Evolutionary conservation across 2,329 filamentous ascomycete genomes (phyloP), one percentile per base, ranked within the genome.

Genomic region (Colletotrichum gloeosporioides): DNA sequence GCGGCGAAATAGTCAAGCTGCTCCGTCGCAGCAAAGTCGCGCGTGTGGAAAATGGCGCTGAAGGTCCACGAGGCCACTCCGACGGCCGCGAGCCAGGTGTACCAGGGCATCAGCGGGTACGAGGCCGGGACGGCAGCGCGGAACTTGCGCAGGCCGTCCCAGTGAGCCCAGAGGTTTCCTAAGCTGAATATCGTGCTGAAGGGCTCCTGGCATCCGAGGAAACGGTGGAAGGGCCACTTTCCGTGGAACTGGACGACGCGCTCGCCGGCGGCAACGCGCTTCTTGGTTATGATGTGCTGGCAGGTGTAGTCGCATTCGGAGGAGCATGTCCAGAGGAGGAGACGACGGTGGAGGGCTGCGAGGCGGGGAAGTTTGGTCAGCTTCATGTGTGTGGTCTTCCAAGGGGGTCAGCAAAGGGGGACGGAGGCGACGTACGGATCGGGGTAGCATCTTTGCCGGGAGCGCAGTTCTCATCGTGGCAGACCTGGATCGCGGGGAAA

Each of bases 241-340:
- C 97, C 97, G 87, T 99, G 96, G 89, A 96, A 99, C 87, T 99
- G 97, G 73, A 96, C 93, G 66, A 98, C 86, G 13, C 93, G 90
- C 34, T 92, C 91, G 76, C 92, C 90, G 78, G 90, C 88, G 31
- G 91, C 87, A 79, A 96, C 86, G 78, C 96, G 95, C 75, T 87
- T 87, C 80, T 91, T 86, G 73, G 97, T 99, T 76, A 98, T 90
- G 84, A 98, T 94, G 89, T 98, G 96, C 85, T 99, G 97, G 89
- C 97, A 99, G 77, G 95, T 94, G 88, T 99, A 98, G 89, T 99
- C 96, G 92, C 97, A 99, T 90, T 99, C 96, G 82, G 94, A 90
- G 77, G 94, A 92, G 87, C 97, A 99, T 83, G 92, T 93, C 97
- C 97, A 99, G 84, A 98, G 88, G 82, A 99, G 93, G 80, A 99